Conservation (phyloP, 192 early-diverging fungal genomes). For the Gigaspora rosea region DNA sequence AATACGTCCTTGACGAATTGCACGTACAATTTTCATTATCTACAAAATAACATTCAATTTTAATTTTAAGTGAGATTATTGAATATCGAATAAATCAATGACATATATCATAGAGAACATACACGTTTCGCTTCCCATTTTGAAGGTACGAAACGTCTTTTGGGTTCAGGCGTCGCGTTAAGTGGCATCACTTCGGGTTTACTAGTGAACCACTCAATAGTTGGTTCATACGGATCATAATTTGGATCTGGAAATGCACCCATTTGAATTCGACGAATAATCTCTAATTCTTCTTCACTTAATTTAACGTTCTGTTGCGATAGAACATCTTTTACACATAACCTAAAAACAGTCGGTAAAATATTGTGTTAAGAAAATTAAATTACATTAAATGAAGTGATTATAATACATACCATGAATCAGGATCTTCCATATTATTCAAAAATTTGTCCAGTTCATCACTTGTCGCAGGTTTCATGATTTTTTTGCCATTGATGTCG, state of each 20-base stretch:
- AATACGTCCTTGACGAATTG: conserved; percentile 87
- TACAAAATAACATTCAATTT: not conserved
- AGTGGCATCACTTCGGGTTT: conserved; percentile 81
- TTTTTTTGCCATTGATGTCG: conserved; percentile 89
- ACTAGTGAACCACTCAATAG: conserved; percentile 94
- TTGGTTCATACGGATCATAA: conserved; percentile 91
- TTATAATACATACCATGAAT: conserved; percentile 65
- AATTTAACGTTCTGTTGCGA: conserved; percentile 84
- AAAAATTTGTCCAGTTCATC: conserved; percentile 96
- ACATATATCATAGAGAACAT: not conserved
- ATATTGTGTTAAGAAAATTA: not conserved
- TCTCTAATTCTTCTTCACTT: conserved; percentile 87
- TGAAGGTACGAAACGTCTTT: conserved; percentile 93
- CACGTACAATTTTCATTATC: conserved; percentile 97
- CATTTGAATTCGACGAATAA: conserved; percentile 86
- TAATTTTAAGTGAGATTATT: not conserved
- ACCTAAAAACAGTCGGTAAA: conserved; percentile 24
- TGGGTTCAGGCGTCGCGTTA: conserved; percentile 89
- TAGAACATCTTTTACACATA: conserved; percentile 79
- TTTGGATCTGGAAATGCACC: conserved; percentile 78
- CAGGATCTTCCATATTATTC: conserved; percentile 87
- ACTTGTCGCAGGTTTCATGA: conserved; percentile 81
- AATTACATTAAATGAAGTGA: not conserved
- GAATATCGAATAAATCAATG: not conserved
- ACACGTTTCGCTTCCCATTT: conserved; percentile 90